phyloP scores from a whole-genome alignment of 805 yeast genomes.

The Teunomyces barrocoloradensis region DNA sequence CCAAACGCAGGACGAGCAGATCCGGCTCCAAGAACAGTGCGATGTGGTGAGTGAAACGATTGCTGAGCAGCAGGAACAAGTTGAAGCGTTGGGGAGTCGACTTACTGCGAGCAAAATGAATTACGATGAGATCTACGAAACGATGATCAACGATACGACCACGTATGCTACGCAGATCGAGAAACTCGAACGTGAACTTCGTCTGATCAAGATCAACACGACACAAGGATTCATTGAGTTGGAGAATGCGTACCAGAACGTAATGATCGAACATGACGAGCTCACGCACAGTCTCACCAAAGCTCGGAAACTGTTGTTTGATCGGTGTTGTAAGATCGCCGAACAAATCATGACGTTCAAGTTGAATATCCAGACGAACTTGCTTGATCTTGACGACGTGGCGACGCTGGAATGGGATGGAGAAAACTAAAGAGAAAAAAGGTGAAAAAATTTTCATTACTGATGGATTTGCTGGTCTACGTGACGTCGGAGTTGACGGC shows the following conservation, averaged over 20 bases:
- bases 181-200: constrained; percentile 57
- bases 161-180: constrained; percentile 64
- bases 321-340: constrained; percentile 55
- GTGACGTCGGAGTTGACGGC: constrained; percentile 66
- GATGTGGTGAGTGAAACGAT: constrained; percentile 56
- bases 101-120: constrained; percentile 50
- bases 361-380: constrained; percentile 58
- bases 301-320: constrained; percentile 48
- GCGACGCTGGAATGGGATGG: constrained; percentile 38
- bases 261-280: constrained; percentile 53
- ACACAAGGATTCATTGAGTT: constrained; percentile 51
- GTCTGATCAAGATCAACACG: constrained; percentile 44
- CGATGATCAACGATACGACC: constrained; percentile 51
- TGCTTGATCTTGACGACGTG: constrained; percentile 56
- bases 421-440: not conserved
- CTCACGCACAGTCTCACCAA: constrained; percentile 45
- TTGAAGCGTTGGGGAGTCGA: constrained; percentile 57
- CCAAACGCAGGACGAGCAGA: constrained; percentile 53
- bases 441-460: constrained; percentile 3
- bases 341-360: constrained; percentile 64
- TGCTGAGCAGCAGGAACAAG: constrained; percentile 53
- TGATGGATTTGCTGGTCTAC: constrained; percentile 49
- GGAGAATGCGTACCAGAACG: constrained; percentile 45
- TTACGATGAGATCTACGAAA: constrained; percentile 55
- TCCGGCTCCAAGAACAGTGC: constrained; percentile 55